A percentile compares a stretch with the other conserved stretches of the same genome.
Conservation (phyloP, 164 flowering plant species). For the Akebia trifoliata region DNA sequence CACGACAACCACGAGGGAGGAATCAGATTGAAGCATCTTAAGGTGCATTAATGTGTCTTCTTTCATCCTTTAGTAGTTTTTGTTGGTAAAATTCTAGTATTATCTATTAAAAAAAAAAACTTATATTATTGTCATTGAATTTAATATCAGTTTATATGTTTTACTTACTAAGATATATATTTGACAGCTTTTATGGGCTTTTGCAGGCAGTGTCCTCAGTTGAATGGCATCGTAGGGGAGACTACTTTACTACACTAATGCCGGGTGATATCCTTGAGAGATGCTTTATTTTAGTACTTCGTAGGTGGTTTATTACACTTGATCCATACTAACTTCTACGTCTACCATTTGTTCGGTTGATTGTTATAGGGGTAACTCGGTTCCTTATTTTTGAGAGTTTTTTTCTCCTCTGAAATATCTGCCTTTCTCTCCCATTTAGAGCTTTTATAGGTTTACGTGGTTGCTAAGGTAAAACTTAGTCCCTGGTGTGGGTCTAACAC, state of each 20-base stretch:
- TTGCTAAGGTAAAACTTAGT: too few species aligned
- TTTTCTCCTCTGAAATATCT: too few species aligned
- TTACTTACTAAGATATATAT: not conserved
- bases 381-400: too few species aligned
- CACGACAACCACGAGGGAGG: constrained; percentile 68
- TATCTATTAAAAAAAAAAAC: not conserved
- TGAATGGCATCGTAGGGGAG: constrained; percentile 99
- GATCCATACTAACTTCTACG: too few species aligned
- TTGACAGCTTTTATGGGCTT: constrained; percentile 3
- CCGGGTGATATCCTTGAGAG: constrained; percentile 90
- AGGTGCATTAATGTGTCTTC: constrained; percentile 43
- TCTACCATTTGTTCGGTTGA: too few species aligned
- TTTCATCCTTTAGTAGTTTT: too few species aligned
- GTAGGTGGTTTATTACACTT: not conserved
- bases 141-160: not conserved
- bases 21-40: constrained; percentile 69
- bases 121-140: not conserved
- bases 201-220: constrained; percentile 72
- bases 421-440: too few species aligned
- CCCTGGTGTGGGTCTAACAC: too few species aligned
- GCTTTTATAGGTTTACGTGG: too few species aligned
- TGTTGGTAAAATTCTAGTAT: too few species aligned
- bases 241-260: constrained; percentile 82
- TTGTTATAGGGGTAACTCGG: too few species aligned
- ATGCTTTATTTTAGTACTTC: not conserved